phyloP scores from a whole-genome alignment of 2,329 filamentous ascomycete genomes.

The Cladosporium colombiae region DNA sequence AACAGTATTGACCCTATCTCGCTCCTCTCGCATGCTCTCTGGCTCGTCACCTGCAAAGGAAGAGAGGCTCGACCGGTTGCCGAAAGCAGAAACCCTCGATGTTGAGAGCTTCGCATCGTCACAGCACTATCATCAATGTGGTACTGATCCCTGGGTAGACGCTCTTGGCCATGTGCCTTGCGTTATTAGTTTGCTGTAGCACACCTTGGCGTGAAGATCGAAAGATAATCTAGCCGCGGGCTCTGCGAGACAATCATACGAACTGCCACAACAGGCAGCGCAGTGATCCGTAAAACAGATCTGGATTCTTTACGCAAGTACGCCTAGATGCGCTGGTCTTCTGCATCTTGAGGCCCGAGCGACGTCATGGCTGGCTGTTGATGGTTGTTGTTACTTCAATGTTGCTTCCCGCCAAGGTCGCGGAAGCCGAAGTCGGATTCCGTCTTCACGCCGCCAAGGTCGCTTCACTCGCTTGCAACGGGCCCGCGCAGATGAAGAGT shows the following conservation, averaged over 20 bases:
- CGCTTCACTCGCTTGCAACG: constrained; percentile 10
- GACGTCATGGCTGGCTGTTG: neutral
- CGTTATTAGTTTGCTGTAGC: neutral
- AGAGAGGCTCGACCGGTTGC: neutral
- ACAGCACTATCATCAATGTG: constrained; percentile 6
- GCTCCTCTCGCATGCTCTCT: neutral
- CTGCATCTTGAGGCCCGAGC: neutral
- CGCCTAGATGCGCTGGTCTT: neutral
- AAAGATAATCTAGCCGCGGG: neutral
- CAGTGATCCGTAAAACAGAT: neutral
- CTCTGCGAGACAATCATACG: neutral
- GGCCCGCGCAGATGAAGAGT: constrained; percentile 12
- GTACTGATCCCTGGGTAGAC: constrained; percentile 9
- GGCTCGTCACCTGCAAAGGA: neutral
- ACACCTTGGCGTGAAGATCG: constrained; percentile 5
- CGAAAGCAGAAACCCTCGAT: constrained; percentile 10
- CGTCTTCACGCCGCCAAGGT: constrained; percentile 9
- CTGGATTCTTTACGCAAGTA: neutral
- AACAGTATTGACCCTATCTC: neutral
- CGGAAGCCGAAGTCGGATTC: constrained; percentile 11
- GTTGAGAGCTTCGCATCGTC: neutral
- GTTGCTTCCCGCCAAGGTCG: neutral
- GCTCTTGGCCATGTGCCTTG: constrained; percentile 14
- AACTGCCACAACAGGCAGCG: neutral
- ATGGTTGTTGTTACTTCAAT: neutral